Base-by-base conservation (phyloP, 208 protist species). In the Trypanosomatidae sp. region DNA sequence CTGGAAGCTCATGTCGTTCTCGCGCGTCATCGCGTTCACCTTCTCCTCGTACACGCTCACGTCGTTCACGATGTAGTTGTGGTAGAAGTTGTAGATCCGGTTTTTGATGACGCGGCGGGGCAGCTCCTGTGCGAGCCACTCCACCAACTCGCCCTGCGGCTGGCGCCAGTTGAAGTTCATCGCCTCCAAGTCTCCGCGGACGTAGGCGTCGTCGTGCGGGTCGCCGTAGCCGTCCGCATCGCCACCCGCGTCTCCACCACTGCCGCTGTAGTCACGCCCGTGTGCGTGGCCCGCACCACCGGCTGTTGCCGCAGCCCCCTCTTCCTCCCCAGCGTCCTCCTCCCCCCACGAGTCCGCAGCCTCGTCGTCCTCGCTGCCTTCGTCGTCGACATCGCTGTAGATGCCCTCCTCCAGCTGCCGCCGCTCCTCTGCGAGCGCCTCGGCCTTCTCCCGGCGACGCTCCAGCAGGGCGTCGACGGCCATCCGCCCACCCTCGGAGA, bases 1-100 rank as follows among this genome's bases (percentile, higher is more conserved):
- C 49, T 97, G 83, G 58, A 99, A 90, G 59, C 91, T 98, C 76
- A 93, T 86, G 43, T 94, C 92, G 71, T 96, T 95, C 69, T 99
- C 97, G n/a, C 91, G 91, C 33, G 90, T 94, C 91, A 97, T 95
- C 22, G 86, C 79, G 33, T 84, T 89, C 66, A 97, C 86, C 55
- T 88, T 86, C 64, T 88, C 80, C 74, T 95, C 89, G 73, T 97
- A 97, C 33, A 96, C 84, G 47, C 82, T 84, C 19, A 88, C 80
- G 44, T 82, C 86, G 71, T 89, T 81, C 59, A 95, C 89, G 50
- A 91, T 81, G 78, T 94, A 97, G 84, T 97, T 97, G 69, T 90
- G 75, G 80, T 94, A 95, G 73, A 97, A 96, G 80, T 95, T 94
- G 76, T 94, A 96, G 69, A 97, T 96, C 66, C 91, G 89, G 65